Evolutionary conservation across 2,329 filamentous ascomycete genomes (phyloP).

Genomic region (Ilyonectria mors-panacis): DNA sequence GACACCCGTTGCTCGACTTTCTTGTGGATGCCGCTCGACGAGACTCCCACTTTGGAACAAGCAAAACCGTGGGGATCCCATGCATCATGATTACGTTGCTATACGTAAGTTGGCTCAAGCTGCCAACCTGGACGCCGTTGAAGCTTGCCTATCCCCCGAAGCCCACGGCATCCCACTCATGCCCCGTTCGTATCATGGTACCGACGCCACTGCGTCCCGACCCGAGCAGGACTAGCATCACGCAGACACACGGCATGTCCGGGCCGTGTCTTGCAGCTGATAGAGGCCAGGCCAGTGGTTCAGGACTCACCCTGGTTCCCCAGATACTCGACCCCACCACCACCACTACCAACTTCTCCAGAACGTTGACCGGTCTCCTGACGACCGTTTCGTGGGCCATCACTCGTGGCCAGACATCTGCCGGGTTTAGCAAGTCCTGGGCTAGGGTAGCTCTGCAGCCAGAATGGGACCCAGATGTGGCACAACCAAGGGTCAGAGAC

Average conservation of each 20-base stretch:
- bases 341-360: constrained; percentile 21
- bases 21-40: constrained; percentile 27
- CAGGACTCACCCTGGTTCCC: constrained; percentile 25
- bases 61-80: constrained; percentile 19
- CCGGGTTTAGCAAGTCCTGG: neutral
- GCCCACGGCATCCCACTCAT: constrained; percentile 10
- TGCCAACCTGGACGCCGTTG: constrained; percentile 31
- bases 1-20: constrained; percentile 12
- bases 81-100: constrained; percentile 40
- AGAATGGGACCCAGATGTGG: constrained; percentile 16
- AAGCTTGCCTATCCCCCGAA: constrained; percentile 1
- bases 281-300: constrained; percentile 21
- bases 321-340: constrained; percentile 14
- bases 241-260: constrained; percentile 9
- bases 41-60: constrained; percentile 26
- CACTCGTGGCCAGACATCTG: constrained; percentile 15
- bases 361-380: constrained; percentile 7
- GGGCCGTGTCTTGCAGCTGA: constrained; percentile 18
- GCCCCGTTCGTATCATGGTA: neutral
- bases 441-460: constrained; percentile 20
- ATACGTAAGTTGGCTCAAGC: constrained; percentile 15
- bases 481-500: constrained; percentile 17
- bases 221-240: constrained; percentile 23
- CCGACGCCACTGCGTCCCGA: constrained; percentile 19
- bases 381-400: neutral